Conservation (phyloP, 805 yeast species). For the Metschnikowia bowlesiae region DNA sequence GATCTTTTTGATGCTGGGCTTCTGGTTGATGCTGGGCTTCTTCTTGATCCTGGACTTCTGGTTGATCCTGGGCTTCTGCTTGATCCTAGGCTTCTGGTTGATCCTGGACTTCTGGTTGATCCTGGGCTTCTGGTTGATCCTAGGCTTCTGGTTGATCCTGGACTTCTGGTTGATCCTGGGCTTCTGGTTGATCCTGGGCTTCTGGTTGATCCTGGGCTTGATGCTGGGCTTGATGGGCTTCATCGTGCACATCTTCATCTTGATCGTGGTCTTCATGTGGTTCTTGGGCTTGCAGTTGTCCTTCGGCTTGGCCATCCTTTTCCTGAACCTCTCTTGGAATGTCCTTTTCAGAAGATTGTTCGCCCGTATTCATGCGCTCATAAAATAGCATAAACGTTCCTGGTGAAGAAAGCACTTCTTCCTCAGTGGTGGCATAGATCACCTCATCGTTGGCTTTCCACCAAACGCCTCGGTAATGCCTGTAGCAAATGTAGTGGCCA, state of each 20-base stretch:
- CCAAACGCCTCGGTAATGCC: constrained; percentile 82
- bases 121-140: neutral
- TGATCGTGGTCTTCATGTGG: constrained; percentile 3
- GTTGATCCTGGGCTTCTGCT: neutral
- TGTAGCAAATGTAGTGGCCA: constrained; percentile 93
- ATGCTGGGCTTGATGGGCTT: neutral
- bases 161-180: neutral
- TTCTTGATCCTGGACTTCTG: no score
- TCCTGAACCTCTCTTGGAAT: no score
- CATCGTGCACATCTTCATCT: neutral
- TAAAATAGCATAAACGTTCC: constrained; percentile 94
- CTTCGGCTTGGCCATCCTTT: no score
- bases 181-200: neutral
- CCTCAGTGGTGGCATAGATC: constrained; percentile 73
- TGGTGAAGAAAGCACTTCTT: constrained; percentile 73
- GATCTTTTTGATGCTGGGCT: no score
- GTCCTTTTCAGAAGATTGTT: neutral
- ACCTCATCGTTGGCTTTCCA: constrained; percentile 93
- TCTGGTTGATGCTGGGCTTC: neutral
- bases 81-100: no score
- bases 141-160: no score
- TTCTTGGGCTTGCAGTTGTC: no score
- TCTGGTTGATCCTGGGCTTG: no score
- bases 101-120: neutral
- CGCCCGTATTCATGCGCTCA: constrained; percentile 40